Percentiles rank a stretch among this genome's conserved stretches.
phyloP scores from a whole-genome alignment of 495 filamentous ascomycete species.

The Sporormia fimetaria region DNA sequence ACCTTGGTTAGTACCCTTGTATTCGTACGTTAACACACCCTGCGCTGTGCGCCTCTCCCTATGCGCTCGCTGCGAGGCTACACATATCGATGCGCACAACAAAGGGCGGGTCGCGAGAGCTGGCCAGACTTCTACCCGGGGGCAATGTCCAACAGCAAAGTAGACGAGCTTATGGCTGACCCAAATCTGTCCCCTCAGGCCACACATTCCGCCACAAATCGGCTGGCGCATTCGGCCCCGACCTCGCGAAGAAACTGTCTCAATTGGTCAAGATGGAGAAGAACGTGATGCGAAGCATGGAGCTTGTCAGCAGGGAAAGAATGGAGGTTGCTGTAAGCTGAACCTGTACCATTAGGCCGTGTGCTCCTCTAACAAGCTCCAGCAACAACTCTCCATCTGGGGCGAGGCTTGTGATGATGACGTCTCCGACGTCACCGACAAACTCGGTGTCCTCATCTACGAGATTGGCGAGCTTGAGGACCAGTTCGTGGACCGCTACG shows the following conservation, averaged over 20 bases:
- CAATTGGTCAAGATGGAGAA: conserved; percentile 99
- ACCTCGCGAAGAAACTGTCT: conserved; percentile 91
- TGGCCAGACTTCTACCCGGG: too few species aligned
- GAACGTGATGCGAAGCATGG: conserved; percentile 98
- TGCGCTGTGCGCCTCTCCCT: too few species aligned
- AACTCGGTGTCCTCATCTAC: conserved; percentile 93
- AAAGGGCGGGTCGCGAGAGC: too few species aligned
- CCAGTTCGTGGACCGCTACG: conserved; percentile 94
- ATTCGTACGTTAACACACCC: too few species aligned
- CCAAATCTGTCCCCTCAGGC: conserved; percentile 42
- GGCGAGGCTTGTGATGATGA: conserved; percentile 94
- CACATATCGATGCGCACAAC: conserved; percentile 48
- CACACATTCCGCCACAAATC: conserved; percentile 87
- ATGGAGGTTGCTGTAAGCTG: conserved; percentile 89
- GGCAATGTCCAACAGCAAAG: background rate
- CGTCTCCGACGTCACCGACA: conserved; percentile 97
- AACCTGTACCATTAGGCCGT: conserved; percentile 5
- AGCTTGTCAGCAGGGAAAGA: conserved; percentile 83
- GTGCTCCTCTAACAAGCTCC: conserved; percentile 30
- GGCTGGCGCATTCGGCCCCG: conserved; percentile 89
- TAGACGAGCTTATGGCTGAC: background rate
- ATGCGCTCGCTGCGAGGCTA: too few species aligned
- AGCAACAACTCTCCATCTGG: conserved; percentile 99
- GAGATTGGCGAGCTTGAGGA: conserved; percentile 98
- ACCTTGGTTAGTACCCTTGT: conserved; percentile 56